These are phyloP conservation scores for Solanum sparsipilum DNA, from an alignment of 257 asterid genomes.

Conservation along the genomic window DNA sequence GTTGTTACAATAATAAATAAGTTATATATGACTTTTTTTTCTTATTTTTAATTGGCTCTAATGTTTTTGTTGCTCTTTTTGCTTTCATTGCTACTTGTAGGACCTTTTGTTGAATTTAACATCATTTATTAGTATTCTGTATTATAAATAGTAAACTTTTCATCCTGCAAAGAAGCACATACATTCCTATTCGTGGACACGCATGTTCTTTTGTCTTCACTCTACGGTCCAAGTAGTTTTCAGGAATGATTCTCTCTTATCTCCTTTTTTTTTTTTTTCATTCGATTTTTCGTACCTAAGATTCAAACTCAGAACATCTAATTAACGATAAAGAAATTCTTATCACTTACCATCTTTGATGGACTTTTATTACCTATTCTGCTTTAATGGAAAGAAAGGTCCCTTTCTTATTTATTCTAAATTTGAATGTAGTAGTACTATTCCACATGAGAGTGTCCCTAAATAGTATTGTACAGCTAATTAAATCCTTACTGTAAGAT, in stretches of 20 bases:
- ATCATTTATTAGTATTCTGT: neutral
- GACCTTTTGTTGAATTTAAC: neutral
- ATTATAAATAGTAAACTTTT: neutral
- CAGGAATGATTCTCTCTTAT: neutral
- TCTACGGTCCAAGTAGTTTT: neutral
- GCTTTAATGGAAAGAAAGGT: neutral
- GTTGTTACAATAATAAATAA: too few relatives aligned
- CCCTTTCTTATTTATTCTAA: neutral
- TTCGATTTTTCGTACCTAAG: rapidly evolving
- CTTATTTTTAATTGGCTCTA: neutral
- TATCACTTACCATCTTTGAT: neutral
- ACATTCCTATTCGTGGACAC: neutral
- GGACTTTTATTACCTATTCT: neutral
- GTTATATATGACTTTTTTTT: neutral
- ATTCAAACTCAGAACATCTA: too few relatives aligned
- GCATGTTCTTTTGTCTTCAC: neutral
- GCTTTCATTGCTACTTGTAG: neutral
- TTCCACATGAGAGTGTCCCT: neutral
- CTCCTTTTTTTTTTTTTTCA: too few relatives aligned
- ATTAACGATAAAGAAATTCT: too few relatives aligned
- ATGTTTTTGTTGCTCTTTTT: neutral
- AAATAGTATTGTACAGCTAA: neutral
- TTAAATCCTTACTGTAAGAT: neutral
- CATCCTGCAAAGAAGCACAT: neutral
- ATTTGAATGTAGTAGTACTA: neutral